Evolutionary conservation across 164 flowering plant genomes (phyloP).

Genomic region (Chimonanthus salicifolius): DNA sequence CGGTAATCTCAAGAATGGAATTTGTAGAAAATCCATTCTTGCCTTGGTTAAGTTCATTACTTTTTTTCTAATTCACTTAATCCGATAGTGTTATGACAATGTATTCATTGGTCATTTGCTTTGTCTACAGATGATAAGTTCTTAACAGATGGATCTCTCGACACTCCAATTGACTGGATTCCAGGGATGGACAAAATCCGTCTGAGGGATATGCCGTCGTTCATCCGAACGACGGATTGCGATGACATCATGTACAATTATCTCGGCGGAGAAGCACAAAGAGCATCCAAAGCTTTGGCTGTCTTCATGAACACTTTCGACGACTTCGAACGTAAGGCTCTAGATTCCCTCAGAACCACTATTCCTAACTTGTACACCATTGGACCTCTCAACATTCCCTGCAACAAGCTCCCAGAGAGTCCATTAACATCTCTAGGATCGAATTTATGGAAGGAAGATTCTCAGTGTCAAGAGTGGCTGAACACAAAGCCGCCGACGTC

Average conservation of each 20-base stretch:
- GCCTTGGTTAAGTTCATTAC: not conserved
- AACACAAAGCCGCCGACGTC: constrained; percentile 9
- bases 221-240: constrained; percentile 6
- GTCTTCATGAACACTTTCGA: constrained; percentile 14
- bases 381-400: constrained; percentile 13
- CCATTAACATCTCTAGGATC: constrained; percentile 18
- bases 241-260: constrained; percentile 11
- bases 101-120: not conserved
- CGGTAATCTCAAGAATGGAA: not conserved
- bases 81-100: too few relatives aligned
- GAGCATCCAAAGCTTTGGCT: not conserved
- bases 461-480: constrained; percentile 36
- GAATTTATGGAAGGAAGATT: constrained; percentile 46
- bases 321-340: constrained; percentile 7
- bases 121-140: not conserved
- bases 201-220: constrained; percentile 9
- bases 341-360: constrained; percentile 2
- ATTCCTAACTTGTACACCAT: constrained; percentile 4
- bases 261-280: not conserved
- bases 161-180: constrained; percentile 9
- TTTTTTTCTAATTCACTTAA: too few relatives aligned
- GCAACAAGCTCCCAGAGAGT: not conserved
- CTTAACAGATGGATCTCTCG: constrained; percentile 5
- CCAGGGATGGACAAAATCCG: constrained; percentile 7
- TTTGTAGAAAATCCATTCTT: too few relatives aligned